These are phyloP conservation scores for Ceratocystis cacaofunesta DNA, from an alignment of 2,329 filamentous ascomycete genomes.

Conservation along the genomic window DNA sequence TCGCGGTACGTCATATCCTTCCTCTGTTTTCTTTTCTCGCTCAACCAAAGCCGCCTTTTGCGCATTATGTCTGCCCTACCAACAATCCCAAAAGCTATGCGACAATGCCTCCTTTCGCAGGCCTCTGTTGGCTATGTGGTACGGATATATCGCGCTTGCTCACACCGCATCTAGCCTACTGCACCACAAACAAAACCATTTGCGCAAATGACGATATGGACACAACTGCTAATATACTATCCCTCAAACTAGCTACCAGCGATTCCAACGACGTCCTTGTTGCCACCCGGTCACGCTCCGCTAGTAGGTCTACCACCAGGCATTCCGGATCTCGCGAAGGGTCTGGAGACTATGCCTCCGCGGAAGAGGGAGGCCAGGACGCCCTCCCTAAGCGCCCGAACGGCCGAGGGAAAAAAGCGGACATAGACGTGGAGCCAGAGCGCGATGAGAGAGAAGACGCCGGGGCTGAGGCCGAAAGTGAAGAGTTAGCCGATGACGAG, in stretches of 20 bases:
- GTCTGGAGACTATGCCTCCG: not conserved
- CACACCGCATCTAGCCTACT: not conserved
- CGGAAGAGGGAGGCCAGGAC: not conserved
- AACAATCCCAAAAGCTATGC: too few species aligned
- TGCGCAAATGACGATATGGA: too few species aligned
- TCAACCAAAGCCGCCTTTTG: too few species aligned
- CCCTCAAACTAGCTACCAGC: not conserved
- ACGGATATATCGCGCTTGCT: too few species aligned
- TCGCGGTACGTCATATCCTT: too few species aligned
- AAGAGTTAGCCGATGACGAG: conserved; percentile 31
- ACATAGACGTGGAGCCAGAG: conserved; percentile 18
- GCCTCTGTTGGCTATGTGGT: too few species aligned
- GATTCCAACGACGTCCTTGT: conserved; percentile 7
- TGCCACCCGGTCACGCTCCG: not conserved
- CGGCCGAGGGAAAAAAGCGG: not conserved
- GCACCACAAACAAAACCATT: not conserved
- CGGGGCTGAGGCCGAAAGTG: conserved; percentile 24
- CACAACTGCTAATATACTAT: not conserved
- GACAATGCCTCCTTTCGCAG: too few species aligned
- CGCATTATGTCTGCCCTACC: too few species aligned
- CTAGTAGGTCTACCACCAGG: not conserved
- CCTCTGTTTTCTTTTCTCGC: too few species aligned
- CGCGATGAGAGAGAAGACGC: conserved; percentile 21
- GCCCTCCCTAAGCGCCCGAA: not conserved
- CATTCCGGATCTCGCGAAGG: not conserved